A percentile compares a stretch with the other conserved stretches of the same genome.
These are phyloP conservation scores for Gentiana macrophylla DNA, from an alignment of 257 asterid species.

Conservation along the genomic window DNA sequence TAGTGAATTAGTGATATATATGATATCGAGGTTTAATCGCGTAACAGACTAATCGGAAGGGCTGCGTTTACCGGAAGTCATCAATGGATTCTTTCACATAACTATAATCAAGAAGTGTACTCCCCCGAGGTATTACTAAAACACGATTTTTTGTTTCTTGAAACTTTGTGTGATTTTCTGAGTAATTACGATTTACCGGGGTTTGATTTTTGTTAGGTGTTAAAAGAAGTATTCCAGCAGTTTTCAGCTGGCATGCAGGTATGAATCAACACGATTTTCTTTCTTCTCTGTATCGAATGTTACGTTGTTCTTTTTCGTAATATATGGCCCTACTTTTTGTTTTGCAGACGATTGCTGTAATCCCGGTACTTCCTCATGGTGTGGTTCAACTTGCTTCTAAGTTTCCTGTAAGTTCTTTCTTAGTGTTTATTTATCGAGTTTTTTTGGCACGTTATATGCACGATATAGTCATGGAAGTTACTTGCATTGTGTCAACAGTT, in stretches of 20 bases:
- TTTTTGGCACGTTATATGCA: no score
- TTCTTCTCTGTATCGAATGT: background rate
- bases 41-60: constrained; percentile 70
- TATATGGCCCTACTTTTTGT: constrained; percentile 2
- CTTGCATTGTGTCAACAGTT: background rate
- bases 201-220: constrained; percentile 33
- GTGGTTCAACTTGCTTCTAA: constrained; percentile 85
- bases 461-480: background rate
- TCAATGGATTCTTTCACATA: constrained; percentile 61
- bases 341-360: constrained; percentile 68
- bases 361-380: constrained; percentile 92
- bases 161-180: no score
- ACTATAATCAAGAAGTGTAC: constrained; percentile 35
- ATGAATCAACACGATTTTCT: background rate
- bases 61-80: constrained; percentile 76
- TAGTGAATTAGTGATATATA: no score
- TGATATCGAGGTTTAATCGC: no score
- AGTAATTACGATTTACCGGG: no score
- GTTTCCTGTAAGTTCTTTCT: constrained; percentile 28
- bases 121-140: constrained; percentile 57
- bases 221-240: constrained; percentile 56
- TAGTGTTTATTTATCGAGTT: background rate
- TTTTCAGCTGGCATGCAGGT: constrained; percentile 95
- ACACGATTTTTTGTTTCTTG: no score
- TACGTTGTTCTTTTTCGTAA: background rate